Evolutionary conservation across 345 rosid species (phyloP).

Genomic region (Tarenaya hassleriana): DNA sequence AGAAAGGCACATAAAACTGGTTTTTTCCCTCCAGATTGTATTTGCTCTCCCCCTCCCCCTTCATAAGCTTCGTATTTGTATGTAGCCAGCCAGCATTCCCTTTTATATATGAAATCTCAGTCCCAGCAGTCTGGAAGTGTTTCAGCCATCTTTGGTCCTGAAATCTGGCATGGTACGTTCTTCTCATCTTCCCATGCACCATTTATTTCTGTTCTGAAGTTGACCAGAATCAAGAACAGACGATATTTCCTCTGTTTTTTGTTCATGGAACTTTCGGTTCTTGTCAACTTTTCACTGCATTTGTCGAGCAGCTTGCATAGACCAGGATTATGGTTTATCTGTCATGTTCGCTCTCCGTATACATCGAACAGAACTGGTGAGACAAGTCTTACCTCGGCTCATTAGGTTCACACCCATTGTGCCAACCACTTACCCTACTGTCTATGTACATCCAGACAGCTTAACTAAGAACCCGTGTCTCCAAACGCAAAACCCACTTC

Average conservation of each 20-base stretch:
- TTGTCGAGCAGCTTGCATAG: too few relatives aligned
- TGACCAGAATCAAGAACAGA: too few relatives aligned
- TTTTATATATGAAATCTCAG: slow-evolving; percentile 11
- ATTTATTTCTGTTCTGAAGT: too few relatives aligned
- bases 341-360: too few relatives aligned
- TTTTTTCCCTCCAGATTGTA: slow-evolving; percentile 25
- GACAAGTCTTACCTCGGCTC: too few relatives aligned
- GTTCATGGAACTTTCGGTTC: too few relatives aligned
- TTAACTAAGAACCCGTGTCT: slow-evolving; percentile 12
- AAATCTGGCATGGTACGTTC: too few relatives aligned
- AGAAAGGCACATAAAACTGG: slow-evolving; percentile 13
- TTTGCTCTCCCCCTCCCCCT: slow-evolving; percentile 18
- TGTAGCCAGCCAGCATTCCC: slow-evolving; percentile 22
- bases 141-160: slow-evolving; percentile 1
- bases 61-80: slow-evolving; percentile 29
- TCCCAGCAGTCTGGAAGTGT: slow-evolving; percentile 26
- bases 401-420: slow-evolving; percentile 1
- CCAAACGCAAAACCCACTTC: slow-evolving; percentile 9
- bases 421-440: not conserved
- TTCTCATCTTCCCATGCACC: too few relatives aligned
- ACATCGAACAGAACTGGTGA: too few relatives aligned
- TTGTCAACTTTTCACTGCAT: too few relatives aligned
- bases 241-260: too few relatives aligned
- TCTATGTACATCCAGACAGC: slow-evolving; percentile 2
- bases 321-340: too few relatives aligned